These are phyloP conservation scores for Penicillium hesseltinei DNA, from an alignment of 2,329 filamentous ascomycete species.

Conservation along the genomic window DNA sequence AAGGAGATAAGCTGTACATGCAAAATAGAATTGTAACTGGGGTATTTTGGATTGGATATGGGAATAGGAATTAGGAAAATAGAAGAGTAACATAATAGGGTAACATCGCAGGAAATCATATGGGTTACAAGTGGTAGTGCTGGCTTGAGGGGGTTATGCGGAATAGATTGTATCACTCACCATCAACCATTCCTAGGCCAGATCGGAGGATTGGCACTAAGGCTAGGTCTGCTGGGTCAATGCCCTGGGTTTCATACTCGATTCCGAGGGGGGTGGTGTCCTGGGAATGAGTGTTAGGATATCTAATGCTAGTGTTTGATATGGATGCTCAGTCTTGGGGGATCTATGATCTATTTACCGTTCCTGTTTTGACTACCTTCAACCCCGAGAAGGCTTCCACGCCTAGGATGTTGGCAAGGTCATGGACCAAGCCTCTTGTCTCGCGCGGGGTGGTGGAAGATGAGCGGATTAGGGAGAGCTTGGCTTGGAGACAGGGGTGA, in stretches of 20 bases:
- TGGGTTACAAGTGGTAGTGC: not conserved
- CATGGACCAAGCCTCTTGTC: constrained; percentile 77
- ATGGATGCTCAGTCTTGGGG: constrained; percentile 2
- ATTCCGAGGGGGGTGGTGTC: constrained; percentile 76
- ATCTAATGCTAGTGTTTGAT: not conserved
- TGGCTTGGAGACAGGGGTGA: constrained; percentile 83
- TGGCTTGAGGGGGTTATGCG: not conserved
- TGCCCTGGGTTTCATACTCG: constrained; percentile 64
- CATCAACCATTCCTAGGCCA: constrained; percentile 86
- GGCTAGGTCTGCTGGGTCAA: constrained; percentile 67
- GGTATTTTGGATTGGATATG: not conserved
- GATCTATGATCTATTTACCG: constrained; percentile 51
- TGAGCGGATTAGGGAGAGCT: constrained; percentile 86
- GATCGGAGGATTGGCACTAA: constrained; percentile 91
- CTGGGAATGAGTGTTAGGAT: constrained; percentile 45
- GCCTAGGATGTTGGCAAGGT: constrained; percentile 78
- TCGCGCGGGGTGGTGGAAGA: constrained; percentile 67
- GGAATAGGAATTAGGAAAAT: not conserved
- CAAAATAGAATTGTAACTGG: not conserved
- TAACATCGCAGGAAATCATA: not conserved
- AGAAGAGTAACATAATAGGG: not conserved
- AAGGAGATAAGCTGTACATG: not conserved
- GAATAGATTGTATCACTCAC: constrained; percentile 41
- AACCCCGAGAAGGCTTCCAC: constrained; percentile 76
- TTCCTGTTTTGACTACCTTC: constrained; percentile 56